Conservation (phyloP, 139 green algal genomes). For the Pseudopediastrum boryanum region DNA sequence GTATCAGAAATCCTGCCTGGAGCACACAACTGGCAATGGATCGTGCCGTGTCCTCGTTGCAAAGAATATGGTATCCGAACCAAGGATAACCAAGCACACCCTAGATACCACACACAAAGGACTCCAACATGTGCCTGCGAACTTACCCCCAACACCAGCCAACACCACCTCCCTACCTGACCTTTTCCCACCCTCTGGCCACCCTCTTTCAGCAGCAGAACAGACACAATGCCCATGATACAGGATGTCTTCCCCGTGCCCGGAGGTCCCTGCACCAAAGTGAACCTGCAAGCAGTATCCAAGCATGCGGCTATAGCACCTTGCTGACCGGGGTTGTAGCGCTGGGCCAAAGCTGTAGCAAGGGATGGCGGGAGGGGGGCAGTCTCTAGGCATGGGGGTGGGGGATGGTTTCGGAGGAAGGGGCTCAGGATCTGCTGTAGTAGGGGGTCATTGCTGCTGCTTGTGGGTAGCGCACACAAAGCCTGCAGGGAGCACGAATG, state of each 20-base stretch:
- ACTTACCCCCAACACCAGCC: too few relatives aligned
- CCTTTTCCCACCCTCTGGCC: neutral
- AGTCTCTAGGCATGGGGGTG: neutral
- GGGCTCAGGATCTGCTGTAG: slow-evolving; percentile 22
- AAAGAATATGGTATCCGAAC: too few relatives aligned
- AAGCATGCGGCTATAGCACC: slow-evolving; percentile 54
- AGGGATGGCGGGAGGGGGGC: slow-evolving; percentile 34
- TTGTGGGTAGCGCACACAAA: neutral
- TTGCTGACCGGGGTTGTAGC: slow-evolving; percentile 72
- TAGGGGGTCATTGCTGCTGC: slow-evolving; percentile 2
- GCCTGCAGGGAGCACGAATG: neutral
- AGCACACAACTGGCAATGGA: too few relatives aligned
- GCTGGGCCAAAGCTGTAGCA: slow-evolving; percentile 23
- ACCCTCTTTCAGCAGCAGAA: slow-evolving; percentile 40
- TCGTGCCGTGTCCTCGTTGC: too few relatives aligned
- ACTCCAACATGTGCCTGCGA: too few relatives aligned
- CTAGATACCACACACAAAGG: too few relatives aligned
- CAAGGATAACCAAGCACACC: too few relatives aligned
- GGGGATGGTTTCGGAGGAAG: neutral
- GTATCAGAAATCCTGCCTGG: too few relatives aligned
- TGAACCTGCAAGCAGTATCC: slow-evolving; percentile 20
- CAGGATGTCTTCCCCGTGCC: slow-evolving; percentile 73
- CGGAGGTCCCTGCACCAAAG: slow-evolving; percentile 64
- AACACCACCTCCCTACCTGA: too few relatives aligned
- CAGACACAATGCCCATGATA: slow-evolving; percentile 69